These are phyloP conservation scores for Tetrahymena borealis DNA, from an alignment of 73 alveolate species.

Conservation along the genomic window DNA sequence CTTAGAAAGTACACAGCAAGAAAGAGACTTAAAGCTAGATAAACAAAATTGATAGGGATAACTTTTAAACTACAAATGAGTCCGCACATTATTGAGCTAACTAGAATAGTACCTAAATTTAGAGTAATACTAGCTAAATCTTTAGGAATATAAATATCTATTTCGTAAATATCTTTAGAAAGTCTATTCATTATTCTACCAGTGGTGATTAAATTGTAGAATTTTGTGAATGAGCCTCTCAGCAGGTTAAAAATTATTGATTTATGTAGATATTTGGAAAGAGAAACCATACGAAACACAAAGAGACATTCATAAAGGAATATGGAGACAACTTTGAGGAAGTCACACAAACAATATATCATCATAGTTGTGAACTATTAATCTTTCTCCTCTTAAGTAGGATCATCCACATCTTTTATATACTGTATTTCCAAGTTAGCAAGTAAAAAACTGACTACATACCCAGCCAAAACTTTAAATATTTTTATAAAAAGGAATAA, in stretches of 20 bases:
- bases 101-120: background rate
- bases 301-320: background rate
- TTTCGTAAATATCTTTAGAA: constrained; percentile 18
- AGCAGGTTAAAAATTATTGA: background rate
- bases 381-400: background rate
- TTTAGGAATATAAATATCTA: constrained; percentile 4
- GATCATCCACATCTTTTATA: background rate
- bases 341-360: background rate
- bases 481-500: no score
- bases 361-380: background rate
- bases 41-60: background rate
- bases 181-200: constrained; percentile 26
- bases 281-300: background rate
- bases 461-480: background rate
- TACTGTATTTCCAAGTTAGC: background rate
- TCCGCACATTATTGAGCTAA: background rate
- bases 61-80: background rate
- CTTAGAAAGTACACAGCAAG: background rate
- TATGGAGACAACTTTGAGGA: background rate
- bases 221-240: constrained; percentile 16
- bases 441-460: background rate
- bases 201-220: constrained; percentile 5
- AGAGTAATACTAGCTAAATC: background rate
- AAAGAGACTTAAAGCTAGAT: background rate
- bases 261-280: background rate